Base-by-base conservation (phyloP, 2,329 filamentous ascomycete genomes). In the Fusarium marasasianum region DNA sequence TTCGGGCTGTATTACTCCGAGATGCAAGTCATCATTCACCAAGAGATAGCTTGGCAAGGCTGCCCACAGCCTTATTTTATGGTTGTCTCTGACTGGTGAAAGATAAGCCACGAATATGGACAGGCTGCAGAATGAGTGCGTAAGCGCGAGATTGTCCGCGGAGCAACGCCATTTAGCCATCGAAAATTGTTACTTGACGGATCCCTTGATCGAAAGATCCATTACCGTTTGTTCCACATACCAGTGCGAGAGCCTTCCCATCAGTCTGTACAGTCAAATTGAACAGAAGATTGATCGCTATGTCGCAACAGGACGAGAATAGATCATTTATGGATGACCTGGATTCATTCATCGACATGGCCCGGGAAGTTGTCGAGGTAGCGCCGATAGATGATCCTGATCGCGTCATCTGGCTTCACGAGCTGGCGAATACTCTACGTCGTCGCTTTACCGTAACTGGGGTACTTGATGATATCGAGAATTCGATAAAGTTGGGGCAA, bases 261-360 rank as follows among this genome's bases (percentile, higher is more conserved):
- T 35, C 33, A 35, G 33, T 35, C 33, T 35, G 33, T 3, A 12
- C 0, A 5, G 33, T n/a, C 13, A 29, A 29, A 10, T 29, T 29
- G 29, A 29, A 26, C 24, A 26, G 24, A 26, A 26, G 24, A 26
- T 26, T 26, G 24, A 26, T 26, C 24, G 24, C 24, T 2, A 38
- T 38, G 35, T 13, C 35, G 1, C 7, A 20, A 1, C 24, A 38
- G 3, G 24, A 1, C 11, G 51, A 29, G 10, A 54, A 13, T 12
- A 0, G 0, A 24, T 14, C 24, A n/a, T 17, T 29, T 2, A n/a
- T 29, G 5, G 24, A 54, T 40, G 2, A n/a, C 0, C 35, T 40
- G 24, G 11, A 40, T 38, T 29, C 14, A 0, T 54, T 40, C 51
- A 40, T 54, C 5, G 51, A 40, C 2, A 54, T 38, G 18, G 51